phyloP scores from a whole-genome alignment of 163 green algal species.

The Scenedesmus sp. region DNA sequence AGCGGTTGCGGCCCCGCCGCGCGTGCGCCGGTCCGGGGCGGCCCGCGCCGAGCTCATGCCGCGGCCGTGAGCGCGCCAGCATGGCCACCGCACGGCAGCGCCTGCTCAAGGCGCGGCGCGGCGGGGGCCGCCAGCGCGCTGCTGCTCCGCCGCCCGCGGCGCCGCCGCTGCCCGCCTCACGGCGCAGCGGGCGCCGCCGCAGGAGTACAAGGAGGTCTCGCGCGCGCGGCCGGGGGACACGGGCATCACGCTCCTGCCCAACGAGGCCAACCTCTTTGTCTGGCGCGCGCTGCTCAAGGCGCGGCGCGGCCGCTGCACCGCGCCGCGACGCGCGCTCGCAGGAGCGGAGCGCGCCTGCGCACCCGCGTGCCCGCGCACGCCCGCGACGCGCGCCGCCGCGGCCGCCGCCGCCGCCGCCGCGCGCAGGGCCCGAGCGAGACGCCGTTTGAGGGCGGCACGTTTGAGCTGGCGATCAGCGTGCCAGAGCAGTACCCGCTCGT shows the following conservation, averaged over 20 bases:
- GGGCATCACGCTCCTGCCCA: slow-evolving; percentile 78
- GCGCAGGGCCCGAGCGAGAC: slow-evolving; percentile 88
- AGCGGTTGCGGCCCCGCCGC: too few species aligned
- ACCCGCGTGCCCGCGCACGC: too few species aligned
- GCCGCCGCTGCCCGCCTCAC: neutral
- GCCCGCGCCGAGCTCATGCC: too few species aligned
- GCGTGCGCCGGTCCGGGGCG: too few species aligned
- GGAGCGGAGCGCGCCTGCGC: too few species aligned
- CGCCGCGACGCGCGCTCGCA: too few species aligned
- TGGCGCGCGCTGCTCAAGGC: slow-evolving; percentile 85
- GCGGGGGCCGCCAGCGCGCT: neutral
- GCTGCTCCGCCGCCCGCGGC: neutral
- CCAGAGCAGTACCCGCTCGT: slow-evolving; percentile 94
- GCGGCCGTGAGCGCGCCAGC: neutral
- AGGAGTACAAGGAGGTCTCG: slow-evolving; percentile 85
- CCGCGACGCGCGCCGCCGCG: too few species aligned
- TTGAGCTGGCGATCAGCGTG: slow-evolving; percentile 87
- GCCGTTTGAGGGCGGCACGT: slow-evolving; percentile 87
- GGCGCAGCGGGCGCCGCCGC: neutral
- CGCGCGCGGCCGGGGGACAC: slow-evolving; percentile 47
- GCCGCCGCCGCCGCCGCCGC: neutral
- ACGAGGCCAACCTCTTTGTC: slow-evolving; percentile 83
- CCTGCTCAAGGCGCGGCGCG: slow-evolving; percentile 53
- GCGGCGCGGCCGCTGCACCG: neutral
- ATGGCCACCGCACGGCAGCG: slow-evolving; percentile 65